Conservation (phyloP, 148 eudicot genomes). For the Silene latifolia region DNA sequence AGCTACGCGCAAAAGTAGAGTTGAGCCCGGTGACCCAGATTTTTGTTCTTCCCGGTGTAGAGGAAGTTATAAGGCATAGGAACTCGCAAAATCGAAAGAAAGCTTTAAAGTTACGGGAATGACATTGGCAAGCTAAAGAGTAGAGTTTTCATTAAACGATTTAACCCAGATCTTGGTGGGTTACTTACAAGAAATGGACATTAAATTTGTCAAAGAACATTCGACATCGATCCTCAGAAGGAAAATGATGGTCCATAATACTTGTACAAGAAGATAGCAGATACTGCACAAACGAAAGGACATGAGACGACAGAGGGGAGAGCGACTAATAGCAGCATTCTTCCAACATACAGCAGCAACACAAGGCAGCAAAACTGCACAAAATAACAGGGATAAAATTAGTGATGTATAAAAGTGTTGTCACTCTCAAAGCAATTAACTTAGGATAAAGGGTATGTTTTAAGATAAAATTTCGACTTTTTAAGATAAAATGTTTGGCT, state of each 20-base stretch:
- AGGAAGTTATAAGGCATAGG: too few relatives aligned
- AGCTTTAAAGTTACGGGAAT: too few relatives aligned
- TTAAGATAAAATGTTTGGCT: background rate
- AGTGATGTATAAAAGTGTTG: background rate
- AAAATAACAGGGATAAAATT: background rate
- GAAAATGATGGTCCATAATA: constrained; percentile 12
- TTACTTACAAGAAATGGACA: constrained; percentile 12
- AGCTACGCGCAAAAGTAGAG: too few relatives aligned
- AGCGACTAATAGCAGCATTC: constrained; percentile 46
- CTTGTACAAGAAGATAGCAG: background rate
- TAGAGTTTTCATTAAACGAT: background rate
- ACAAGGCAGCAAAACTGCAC: constrained; percentile 54
- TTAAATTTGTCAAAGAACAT: constrained; percentile 4
- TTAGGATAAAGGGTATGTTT: background rate
- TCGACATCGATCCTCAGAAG: background rate
- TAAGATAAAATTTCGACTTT: background rate
- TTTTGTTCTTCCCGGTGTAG: too few relatives aligned
- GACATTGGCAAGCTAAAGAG: background rate
- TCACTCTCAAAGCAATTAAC: background rate
- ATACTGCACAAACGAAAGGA: background rate
- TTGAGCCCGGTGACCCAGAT: too few relatives aligned
- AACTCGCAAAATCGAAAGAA: too few relatives aligned
- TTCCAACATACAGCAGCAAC: constrained; percentile 67
- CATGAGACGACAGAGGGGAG: background rate
- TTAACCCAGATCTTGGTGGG: background rate